phyloP scores from a whole-genome alignment of 345 rosid species.

The Pseudoturritis turrita region DNA sequence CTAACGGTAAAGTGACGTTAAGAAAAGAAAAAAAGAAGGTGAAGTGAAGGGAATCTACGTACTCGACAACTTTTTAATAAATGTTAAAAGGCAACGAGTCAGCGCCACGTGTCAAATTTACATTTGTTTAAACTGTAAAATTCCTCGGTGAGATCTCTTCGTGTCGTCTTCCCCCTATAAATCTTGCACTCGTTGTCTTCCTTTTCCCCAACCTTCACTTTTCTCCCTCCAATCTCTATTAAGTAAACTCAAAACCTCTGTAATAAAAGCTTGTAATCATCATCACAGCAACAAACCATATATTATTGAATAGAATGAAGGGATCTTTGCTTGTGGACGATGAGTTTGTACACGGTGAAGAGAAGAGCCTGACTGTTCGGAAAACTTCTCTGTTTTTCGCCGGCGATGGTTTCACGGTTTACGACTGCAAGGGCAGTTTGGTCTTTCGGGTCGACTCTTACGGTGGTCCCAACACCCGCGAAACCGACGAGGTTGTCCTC shows the following conservation, averaged over 20 bases:
- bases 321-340: conserved; percentile 47
- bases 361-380: conserved; percentile 60
- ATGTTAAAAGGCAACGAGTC: background rate
- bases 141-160: background rate
- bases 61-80: background rate
- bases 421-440: conserved; percentile 58
- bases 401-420: conserved; percentile 86
- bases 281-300: background rate
- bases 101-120: conserved; percentile 10
- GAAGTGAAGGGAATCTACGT: conserved; percentile 7
- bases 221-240: background rate
- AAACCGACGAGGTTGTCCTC: conserved; percentile 64
- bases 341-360: conserved; percentile 45
- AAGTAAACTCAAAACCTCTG: background rate
- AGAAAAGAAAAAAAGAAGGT: background rate
- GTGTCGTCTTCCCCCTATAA: conserved; percentile 14
- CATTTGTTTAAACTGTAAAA: conserved; percentile 3
- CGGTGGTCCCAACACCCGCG: conserved; percentile 76
- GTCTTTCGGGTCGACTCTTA: conserved; percentile 89
- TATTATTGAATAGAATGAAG: conserved; percentile 18
- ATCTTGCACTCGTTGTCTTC: conserved; percentile 27
- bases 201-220: conserved; percentile 4
- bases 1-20: background rate
- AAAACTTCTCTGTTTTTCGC: conserved; percentile 84
- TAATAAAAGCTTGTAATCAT: background rate